Base-by-base conservation (phyloP, 2,329 filamentous ascomycete genomes). In the Aspergillus spinulosporus region DNA sequence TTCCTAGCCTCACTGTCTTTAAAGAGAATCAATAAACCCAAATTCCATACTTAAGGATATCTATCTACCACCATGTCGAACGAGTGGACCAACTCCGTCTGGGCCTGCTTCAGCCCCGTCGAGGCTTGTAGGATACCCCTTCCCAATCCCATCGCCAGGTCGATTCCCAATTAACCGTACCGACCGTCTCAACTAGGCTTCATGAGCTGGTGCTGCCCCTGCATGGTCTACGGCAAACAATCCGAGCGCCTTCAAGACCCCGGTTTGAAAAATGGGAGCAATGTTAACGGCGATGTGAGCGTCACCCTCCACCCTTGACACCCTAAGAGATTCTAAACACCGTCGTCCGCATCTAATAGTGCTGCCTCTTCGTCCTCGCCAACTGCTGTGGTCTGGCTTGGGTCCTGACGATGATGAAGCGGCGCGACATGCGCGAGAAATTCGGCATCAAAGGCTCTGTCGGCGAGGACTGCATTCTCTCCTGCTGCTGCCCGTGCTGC, bases 401-500 rank as follows among this genome's bases (percentile, higher is more conserved):
- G 61, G 75, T 79, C 54, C 71, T 80, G 62, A 73, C 78, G 60
- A 80, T 81, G 74, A 71, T 82, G 59, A 82, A 84, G 69, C 81
- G 84, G 48, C 66, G 66, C 55, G 77, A 83, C 63, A 79, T 85
- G 61, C 80, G 83, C 49, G 72, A 81, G 53, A 75, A 73, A 40
- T 84, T 81, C 70, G 76, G 75, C 61, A 84, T 86, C 64, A 68
- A 80, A 45, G 82, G 83, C 36, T 74, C 71, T 47, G 74, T 74
- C 37, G 68, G 67, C 56, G 69, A 69, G 34, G 83, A 86, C 66
- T 86, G 77, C 71, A 80, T 78, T 62, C 67, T 72, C n/a, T 71
- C 78, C 11, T 84, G 73, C 68, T 85, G 78, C 72, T 86, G 83
- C 67, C 67, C 74, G 36, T 84, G 82, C 76, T 86, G 83, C 64